Base-by-base conservation (phyloP, 2,329 filamentous ascomycete species). In the Magnaporthales sp. region DNA sequence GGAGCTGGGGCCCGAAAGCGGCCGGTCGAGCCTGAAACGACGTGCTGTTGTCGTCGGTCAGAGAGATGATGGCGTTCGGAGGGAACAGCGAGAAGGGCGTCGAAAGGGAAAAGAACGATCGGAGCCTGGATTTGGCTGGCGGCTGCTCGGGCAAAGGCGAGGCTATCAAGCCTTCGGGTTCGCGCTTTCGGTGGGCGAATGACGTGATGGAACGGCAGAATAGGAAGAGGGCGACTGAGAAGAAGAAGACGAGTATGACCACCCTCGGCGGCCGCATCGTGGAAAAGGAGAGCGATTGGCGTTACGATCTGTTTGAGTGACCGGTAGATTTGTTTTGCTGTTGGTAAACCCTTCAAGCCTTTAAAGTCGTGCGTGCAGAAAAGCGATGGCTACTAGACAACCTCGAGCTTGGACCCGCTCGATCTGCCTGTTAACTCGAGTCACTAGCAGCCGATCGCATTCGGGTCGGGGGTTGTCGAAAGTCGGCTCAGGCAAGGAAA, bases 31-130 rank as follows among this genome's bases (percentile, higher is more conserved):
- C 93, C 66, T 96, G 84, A 79, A 99, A 99, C 72, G 96, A 96
- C 13, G 95, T 99, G 71, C 92, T 97, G 78, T 99, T 99, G 78
- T 99, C 95, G 77, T 98, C 93, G 74, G 93, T 97, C 69, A 99
- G 85, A 77, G 92, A 97, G 75, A 99, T 97, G 73, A 96, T 91
- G 63, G 95, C 95, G 70, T 95, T 97, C 3, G 93, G 93, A 4
- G 94, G 93, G 75, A 99, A 99, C 26, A 99, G 87, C 24, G 92
- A 93, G 70, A 93, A 91, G 0, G 93, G 89, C 5, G 88, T 83
- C 68, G 87, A 88, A 77, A 91, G 91, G 70, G 89, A 89, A 77
- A 91, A 87, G 70, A 91, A 80, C 54, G 84, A 81, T 67, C 80
- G 79, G 63, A 89, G 75, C 66, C 83, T 78, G 38, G 82, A 79